Base-by-base conservation (phyloP, 139 green algal species). In the Chlorella sorokiniana region DNA sequence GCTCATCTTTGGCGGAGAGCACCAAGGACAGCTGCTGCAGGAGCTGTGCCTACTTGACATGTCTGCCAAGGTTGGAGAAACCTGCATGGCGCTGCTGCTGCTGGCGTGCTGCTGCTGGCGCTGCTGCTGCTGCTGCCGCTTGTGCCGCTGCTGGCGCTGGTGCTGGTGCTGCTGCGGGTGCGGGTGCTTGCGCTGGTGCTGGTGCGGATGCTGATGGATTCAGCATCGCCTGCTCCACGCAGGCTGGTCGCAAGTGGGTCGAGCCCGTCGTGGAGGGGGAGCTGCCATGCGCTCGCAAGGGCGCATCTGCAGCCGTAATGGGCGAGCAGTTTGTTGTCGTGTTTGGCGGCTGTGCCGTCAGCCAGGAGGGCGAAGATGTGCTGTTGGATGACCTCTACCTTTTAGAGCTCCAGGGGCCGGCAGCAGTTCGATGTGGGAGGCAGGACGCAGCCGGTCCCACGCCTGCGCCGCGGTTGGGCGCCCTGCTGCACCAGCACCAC, bases 1-100 rank as follows among this genome's bases (percentile, higher is more conserved):
- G 56, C 84, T 93, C 68, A 54, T 94, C 33, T 83, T 95, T 44
- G 85, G 85, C 33, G 92, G 92, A 31, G 92, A 94, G 61, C 83
- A 85, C 56, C 83, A 87, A 29, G 89, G 89, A 9, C 88, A 89
- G 62, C 59, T 91, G 29, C 37, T 92, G 16, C 62, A 86, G 3
- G 87, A 90, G 70, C 51, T 87, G 6, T 85, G 64, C 79, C 81
- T 77, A 81, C 86, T 86, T 71, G 84, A 82, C 40, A 27, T 42
- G 1, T 68, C 52, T 25, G 40, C 18, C 35, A 37, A 68, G 73
- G 73, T 69, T 11, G 61, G 25, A 14, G 4, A 40, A n/a, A 29
- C 20, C 22, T 37, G 27, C 23, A 68, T 16, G 11, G 48, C 11
- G 48, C 48, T 8, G 61, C 27, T 6, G 18, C 9, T 68, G 27